Percentiles rank a stretch among this genome's conserved stretches.
Conservation (phyloP, 306 rosid genomes). For the Styphnolobium japonicum region DNA sequence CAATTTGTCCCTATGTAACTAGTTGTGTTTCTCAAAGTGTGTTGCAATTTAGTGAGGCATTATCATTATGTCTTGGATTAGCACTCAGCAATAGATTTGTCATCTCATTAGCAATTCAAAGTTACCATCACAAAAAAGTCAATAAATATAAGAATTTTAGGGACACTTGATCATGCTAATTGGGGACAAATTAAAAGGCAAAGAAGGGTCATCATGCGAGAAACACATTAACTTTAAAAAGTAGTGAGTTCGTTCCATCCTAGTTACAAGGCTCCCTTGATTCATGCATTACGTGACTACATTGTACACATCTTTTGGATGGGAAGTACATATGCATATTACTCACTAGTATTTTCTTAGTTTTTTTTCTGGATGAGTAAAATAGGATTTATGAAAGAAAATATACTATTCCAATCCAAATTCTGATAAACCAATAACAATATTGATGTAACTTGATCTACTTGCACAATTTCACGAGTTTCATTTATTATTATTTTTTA, state of each 20-base stretch:
- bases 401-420: too few species aligned
- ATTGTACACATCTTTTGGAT: too few species aligned
- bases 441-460: too few species aligned
- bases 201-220: constrained; percentile 26
- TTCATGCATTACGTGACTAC: too few species aligned
- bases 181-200: constrained; percentile 43
- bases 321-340: too few species aligned
- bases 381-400: too few species aligned
- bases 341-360: too few species aligned
- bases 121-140: constrained; percentile 29
- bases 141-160: constrained; percentile 25
- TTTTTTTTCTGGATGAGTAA: too few species aligned
- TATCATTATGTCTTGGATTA: constrained; percentile 40
- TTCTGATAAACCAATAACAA: too few species aligned
- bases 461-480: too few species aligned
- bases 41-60: constrained; percentile 31
- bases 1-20: constrained; percentile 32
- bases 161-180: constrained; percentile 28
- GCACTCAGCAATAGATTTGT: constrained; percentile 27
- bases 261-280: constrained; percentile 36
- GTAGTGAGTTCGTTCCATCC: not conserved
- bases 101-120: constrained; percentile 19
- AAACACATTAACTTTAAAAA: constrained; percentile 28
- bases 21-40: constrained; percentile 26
- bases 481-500: too few species aligned